Base-by-base conservation (phyloP, 176 grass and related monocot genomes). In the Calamus simplicifolius region DNA sequence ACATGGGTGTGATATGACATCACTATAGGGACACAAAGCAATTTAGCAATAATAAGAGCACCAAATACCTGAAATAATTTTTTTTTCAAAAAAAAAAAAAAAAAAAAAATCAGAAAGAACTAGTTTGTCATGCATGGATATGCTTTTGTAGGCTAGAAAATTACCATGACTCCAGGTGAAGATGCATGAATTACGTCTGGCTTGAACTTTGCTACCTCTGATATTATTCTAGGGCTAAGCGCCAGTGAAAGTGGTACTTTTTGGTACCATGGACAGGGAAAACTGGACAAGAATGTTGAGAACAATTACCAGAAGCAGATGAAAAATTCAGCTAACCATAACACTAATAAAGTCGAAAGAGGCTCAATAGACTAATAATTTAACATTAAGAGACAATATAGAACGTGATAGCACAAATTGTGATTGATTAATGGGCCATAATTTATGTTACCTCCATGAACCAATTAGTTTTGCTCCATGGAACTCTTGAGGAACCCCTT, bases 1-100 rank as follows among this genome's bases (percentile, higher is more conserved):
- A 97, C 84, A 85, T 97, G 92, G 21, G 87, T 97, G 69, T 97
- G 92, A 57, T 91, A 97, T 51, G 86, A 87, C 92, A 97, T 85
- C 19, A 97, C 92, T 43, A 91, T 49, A 29, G 92, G 84, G 13
- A 88, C 81, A 29, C 73, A 68, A 18, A 97, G 92, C 49, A 97
- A 51, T 64, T 97, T 91, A 60, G 92, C 84, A 64, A 91, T 97
- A 48, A 79, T 69, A 18, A 91, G 81, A 61, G 92, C 92, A 4
- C 92, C 92, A 73, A 97, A 97, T 57, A 97, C 86, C 86, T 96
- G 91, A 59, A 71, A 61, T 50, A 52, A 16, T 59, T 26, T 59
- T 14, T 5, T 4, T 16, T 27, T 19, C 16, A 62, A 4, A 21
- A 19, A 62, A 10, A 62, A 12, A n/a, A n/a, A n/a, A n/a, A n/a